Evolutionary conservation across 495 filamentous ascomycete genomes (phyloP), one percentile per base, ranked within the genome.

Genomic region (Antarctomyces pellizariae): DNA sequence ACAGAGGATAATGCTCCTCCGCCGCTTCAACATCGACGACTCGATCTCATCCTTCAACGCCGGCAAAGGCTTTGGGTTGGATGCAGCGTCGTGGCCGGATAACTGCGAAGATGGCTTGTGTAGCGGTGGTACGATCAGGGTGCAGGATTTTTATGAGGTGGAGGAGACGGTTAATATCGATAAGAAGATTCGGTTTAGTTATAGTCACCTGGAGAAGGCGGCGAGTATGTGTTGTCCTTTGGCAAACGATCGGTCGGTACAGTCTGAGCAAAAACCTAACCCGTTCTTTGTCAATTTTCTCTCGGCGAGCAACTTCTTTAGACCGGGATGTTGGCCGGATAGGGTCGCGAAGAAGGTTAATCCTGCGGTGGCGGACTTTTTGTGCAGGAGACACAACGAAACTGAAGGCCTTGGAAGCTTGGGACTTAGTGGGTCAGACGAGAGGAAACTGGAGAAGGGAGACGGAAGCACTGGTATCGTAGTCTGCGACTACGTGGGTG

Each of bases 71-170:
- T 75, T 66, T 56, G 75, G 75, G 11, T 73, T 97, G 28, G 68
- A 93, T 48, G 86, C 67, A 11, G 65, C 66, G 26, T 55, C 53
- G 26, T 97, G 86, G 86, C 71, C 70, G 1, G 75, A 95, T 46
- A 97, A 97, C 46, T 80, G 75, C 18, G 64, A 73, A 4, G 60
- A 90, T 39, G 68, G 73, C 8, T 56, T 51, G 7, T 72, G 73
- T 23, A 64, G 70, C 7, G 70, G 67, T 41, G 80, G 74, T 3
- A 59, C 69, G 36, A 62, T 91, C 15, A 69, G 79, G 29, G 71
- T 97, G 19, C 86, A 97, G 52, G 86, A 97, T 47, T 95, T 80
- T 46, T 95, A 84, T 56, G 84, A 90, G 41, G 71, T 97, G 10
- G 47, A 71, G 20, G 65, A 80, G 41, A 65, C 59, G 4, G 48